Percentiles rank a stretch among this genome's conserved stretches.
phyloP scores from a whole-genome alignment of 78 protist genomes.

The Dictyostelium brefeldianum region DNA sequence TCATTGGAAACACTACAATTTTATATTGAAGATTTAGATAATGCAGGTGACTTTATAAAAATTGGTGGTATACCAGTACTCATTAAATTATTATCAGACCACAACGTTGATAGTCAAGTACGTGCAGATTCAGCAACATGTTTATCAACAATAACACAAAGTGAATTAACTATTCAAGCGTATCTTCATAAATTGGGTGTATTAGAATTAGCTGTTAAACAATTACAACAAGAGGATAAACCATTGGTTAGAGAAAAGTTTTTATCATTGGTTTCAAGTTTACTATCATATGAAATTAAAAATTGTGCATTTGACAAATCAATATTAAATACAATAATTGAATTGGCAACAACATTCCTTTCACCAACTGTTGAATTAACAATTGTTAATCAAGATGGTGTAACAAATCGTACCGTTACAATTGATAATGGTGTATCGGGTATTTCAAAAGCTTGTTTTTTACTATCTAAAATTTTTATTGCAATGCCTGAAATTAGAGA shows the following conservation, averaged over 20 bases:
- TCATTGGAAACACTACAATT: constrained; percentile 29
- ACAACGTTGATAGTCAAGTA: neutral
- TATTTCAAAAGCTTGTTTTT: constrained; percentile 54
- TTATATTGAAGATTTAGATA: constrained; percentile 67
- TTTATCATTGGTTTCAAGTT: constrained; percentile 48
- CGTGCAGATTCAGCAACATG: constrained; percentile 35
- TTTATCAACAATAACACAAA: constrained; percentile 48
- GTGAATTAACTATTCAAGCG: constrained; percentile 48
- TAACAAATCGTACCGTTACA: neutral
- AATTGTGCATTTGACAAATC: neutral
- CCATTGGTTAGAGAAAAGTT: constrained; percentile 46
- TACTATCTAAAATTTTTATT: constrained; percentile 34
- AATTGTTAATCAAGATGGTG: neutral
- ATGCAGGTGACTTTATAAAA: constrained; percentile 65
- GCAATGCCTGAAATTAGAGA: constrained; percentile 1
- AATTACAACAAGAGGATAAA: constrained; percentile 8
- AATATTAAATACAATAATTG: constrained; percentile 4
- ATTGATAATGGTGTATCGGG: constrained; percentile 40
- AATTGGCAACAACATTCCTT: constrained; percentile 31
- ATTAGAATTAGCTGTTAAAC: constrained; percentile 2
- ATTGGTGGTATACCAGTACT: constrained; percentile 63
- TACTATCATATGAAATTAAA: constrained; percentile 18
- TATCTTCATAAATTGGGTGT: constrained; percentile 35
- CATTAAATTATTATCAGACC: neutral
- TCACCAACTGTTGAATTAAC: constrained; percentile 61